Evolutionary conservation across 176 grass and related monocot species (phyloP), one percentile per base, ranked within the genome.

Genomic region (Oryza australiensis): DNA sequence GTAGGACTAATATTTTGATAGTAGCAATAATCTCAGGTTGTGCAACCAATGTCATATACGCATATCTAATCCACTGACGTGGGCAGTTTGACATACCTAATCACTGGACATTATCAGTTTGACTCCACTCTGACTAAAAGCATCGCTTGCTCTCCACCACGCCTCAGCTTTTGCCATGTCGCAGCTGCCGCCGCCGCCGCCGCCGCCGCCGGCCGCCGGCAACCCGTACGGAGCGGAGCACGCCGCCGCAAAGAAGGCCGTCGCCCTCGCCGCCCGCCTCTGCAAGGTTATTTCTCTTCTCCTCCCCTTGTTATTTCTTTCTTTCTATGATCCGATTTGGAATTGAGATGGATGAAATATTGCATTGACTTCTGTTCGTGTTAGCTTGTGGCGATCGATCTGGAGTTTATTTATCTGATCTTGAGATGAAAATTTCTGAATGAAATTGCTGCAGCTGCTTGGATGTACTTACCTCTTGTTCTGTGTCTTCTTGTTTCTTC

Each of bases 201-300:
- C 38, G 26, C n/a, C 81, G 62, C 45, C 45, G 14, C 0, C 48
- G 48, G 5, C 49, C 49, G 45, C 63, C 55, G 75, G 74, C 26
- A 76, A 63, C 16, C 84, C 73, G 51, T 98, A 98, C 77, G 82
- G 77, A 33, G 90, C 92, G 55, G 96, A 98, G 85, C 86, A 95
- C 64, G 90, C 93, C 15, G 93, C 96, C 26, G 90, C 96, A 57
- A 95, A 91, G 91, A 98, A 95, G 87, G 96, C 96, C 12, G 89
- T 90, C 62, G 69, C 76, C 18, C 87, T 98, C 73, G 96, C 96
- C 41, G 86, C 96, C 15, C 85, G 87, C 34, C 96, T 98, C 73
- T 98, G 96, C 88, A 70, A 95, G 92, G 95, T 53, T 53, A 53
- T 53, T 53, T 53, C 49, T 53, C 49, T 0, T 3, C 16, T 53